Base-by-base conservation (phyloP, 2,329 filamentous ascomycete genomes). In the Fusarium incarnatum region DNA sequence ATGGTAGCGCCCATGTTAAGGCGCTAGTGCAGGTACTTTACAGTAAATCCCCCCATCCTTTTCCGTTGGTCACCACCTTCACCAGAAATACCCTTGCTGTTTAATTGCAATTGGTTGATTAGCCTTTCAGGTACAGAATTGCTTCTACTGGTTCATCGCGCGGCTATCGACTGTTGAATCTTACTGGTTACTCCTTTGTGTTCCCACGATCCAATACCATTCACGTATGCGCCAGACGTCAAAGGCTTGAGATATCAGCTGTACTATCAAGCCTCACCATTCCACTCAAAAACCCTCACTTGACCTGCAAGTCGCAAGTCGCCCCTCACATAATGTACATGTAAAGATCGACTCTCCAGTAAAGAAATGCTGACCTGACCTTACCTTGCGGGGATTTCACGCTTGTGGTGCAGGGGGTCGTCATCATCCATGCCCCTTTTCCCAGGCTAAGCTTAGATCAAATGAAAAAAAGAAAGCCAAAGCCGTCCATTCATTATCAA, bases 11-110 rank as follows among this genome's bases (percentile, higher is more conserved):
- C 49, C 44, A 52, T 37, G 37, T 25, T 30, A 18, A 18, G 54
- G 34, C 68, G 68, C 68, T 70, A 70, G 68, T 48, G 68, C 68
- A 70, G 68, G 67, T 61, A 70, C 68, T 56, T 44, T 57, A 66
- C 32, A 41, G 28, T 23, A 57, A 54, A 67, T 44, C 46, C 47
- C 40, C 34, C 46, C 41, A 52, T 59, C 45, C 46, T 52, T 53
- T 53, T 53, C 60, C 57, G 57, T 63, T 61, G 48, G 54, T 63
- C 67, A 70, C 67, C 66, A 70, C 66, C 66, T 47, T 67, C 67
- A 70, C 67, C 67, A 64, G 22, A 68, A 48, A n/a, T 23, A 56
- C 59, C 68, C 68, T 54, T 58, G 55, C 23, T 30, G 27, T 30
- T 50, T 30, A 53, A 52, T 45, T 40, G 27, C 34, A 65, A 70